phyloP scores from a whole-genome alignment of 768 basidiomycete species.

The Xerocomellus dryophilus region DNA sequence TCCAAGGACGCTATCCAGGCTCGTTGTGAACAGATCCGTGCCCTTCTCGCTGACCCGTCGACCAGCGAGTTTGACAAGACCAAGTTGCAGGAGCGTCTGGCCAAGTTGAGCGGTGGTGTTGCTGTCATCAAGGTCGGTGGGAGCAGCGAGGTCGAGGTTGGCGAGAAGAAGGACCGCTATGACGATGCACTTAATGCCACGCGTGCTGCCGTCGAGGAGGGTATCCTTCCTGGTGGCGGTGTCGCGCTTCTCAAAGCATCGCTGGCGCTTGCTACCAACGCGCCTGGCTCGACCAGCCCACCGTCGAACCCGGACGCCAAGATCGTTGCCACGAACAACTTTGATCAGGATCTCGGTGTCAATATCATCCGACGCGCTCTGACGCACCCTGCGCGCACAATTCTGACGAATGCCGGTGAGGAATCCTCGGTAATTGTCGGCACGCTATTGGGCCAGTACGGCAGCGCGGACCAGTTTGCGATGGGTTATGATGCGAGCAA shows the following conservation, averaged over 20 bases:
- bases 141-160: slow-evolving; percentile 88
- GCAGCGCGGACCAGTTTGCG: slow-evolving; percentile 69
- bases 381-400: slow-evolving; percentile 81
- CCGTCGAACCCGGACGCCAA: slow-evolving; percentile 56
- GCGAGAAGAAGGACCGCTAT: slow-evolving; percentile 99
- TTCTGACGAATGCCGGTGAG: slow-evolving; percentile 91
- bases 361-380: slow-evolving; percentile 90
- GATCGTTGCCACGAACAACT: slow-evolving; percentile 80
- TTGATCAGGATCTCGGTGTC: slow-evolving; percentile 96
- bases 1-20: slow-evolving; percentile 32
- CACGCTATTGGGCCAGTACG: slow-evolving; percentile 69
- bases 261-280: slow-evolving; percentile 57
- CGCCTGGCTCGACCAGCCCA: slow-evolving; percentile 44
- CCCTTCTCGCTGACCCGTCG: too few species aligned
- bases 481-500: slow-evolving; percentile 90
- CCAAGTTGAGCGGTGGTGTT: slow-evolving; percentile 93
- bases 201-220: slow-evolving; percentile 96
- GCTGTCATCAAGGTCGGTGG: slow-evolving; percentile 99
- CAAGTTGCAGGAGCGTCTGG: slow-evolving; percentile 94
- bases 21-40: slow-evolving; percentile 94
- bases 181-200: slow-evolving; percentile 98
- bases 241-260: slow-evolving; percentile 87
- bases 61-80: slow-evolving; percentile 65
- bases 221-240: slow-evolving; percentile 96
- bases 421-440: slow-evolving; percentile 93